Percentiles rank a stretch among this genome's conserved stretches.
phyloP scores from a whole-genome alignment of 2,329 filamentous ascomycete genomes.

The Epichloe amarillans region DNA sequence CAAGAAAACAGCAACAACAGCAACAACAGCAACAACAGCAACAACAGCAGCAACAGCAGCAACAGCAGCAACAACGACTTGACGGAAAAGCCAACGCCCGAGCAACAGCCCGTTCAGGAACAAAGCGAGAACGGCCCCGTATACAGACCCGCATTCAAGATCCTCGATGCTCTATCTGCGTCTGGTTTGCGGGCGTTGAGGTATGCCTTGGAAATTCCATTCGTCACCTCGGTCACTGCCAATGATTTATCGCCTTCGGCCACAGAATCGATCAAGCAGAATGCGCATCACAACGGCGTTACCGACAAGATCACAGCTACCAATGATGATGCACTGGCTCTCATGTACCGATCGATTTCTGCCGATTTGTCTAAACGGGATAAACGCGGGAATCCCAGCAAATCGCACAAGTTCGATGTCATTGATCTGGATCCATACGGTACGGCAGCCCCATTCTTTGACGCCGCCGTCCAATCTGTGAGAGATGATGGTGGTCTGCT shows the following conservation, averaged over 20 bases:
- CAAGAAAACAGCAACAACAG: not conserved
- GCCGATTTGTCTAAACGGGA: conserved; percentile 32
- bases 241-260: conserved; percentile 78
- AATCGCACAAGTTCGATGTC: conserved; percentile 61
- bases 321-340: conserved; percentile 70
- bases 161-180: conserved; percentile 88
- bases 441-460: conserved; percentile 82
- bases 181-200: conserved; percentile 83
- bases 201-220: conserved; percentile 84
- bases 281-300: conserved; percentile 72
- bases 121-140: conserved; percentile 14
- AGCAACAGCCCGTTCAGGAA: conserved; percentile 7
- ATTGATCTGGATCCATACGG: conserved; percentile 96
- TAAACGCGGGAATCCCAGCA: conserved; percentile 24
- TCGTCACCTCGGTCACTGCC: conserved; percentile 67
- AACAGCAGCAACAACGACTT: not conserved
- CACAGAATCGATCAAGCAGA: conserved; percentile 67
- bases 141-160: conserved; percentile 48
- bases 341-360: conserved; percentile 71
- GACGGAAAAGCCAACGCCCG: not conserved
- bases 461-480: conserved; percentile 76
- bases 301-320: conserved; percentile 57
- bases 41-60: not conserved
- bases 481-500: conserved; percentile 75
- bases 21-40: not conserved